Conservation (phyloP, 2,329 filamentous ascomycete species). For the Parafenestella ontariensis region DNA sequence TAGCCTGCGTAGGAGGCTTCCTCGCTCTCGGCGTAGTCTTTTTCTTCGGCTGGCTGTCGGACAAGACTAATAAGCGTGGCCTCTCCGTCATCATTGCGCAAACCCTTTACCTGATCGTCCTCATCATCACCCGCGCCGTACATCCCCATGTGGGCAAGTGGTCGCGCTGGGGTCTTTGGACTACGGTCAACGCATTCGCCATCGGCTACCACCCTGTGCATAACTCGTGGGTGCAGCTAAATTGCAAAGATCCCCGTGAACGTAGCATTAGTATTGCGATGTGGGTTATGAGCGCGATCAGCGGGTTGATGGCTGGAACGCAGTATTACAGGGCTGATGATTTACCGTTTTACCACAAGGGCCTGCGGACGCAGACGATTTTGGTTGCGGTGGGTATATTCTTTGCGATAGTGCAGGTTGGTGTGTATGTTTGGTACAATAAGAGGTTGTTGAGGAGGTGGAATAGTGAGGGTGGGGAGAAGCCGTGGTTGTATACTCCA, state of each 20-base stretch:
- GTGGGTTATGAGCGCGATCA: slow-evolving; percentile 61
- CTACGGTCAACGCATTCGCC: slow-evolving; percentile 58
- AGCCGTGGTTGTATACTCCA: slow-evolving; percentile 30
- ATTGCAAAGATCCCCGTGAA: slow-evolving; percentile 57
- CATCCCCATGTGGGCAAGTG: slow-evolving; percentile 57
- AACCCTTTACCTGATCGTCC: slow-evolving; percentile 53
- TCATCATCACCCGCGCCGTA: slow-evolving; percentile 52
- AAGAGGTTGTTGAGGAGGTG: slow-evolving; percentile 29
- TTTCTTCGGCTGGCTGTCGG: slow-evolving; percentile 58
- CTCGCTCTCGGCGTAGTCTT: slow-evolving; percentile 58
- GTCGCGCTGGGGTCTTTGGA: slow-evolving; percentile 61
- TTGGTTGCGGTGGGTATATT: slow-evolving; percentile 54
- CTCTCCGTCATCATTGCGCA: slow-evolving; percentile 55
- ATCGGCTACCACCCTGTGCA: slow-evolving; percentile 63
- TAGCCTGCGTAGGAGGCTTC: slow-evolving; percentile 52
- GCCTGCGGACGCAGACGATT: slow-evolving; percentile 55
- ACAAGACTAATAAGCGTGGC: slow-evolving; percentile 55
- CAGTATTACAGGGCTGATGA: slow-evolving; percentile 58
- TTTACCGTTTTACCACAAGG: slow-evolving; percentile 55
- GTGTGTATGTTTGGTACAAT: slow-evolving; percentile 51
- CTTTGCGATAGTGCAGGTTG: slow-evolving; percentile 52
- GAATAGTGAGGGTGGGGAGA: slow-evolving; percentile 18
- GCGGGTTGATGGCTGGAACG: slow-evolving; percentile 59
- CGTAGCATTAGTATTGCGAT: slow-evolving; percentile 60
- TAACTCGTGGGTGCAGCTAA: slow-evolving; percentile 62